phyloP scores from a whole-genome alignment of 148 eudicot genomes.

The Amaranthus palmeri region DNA sequence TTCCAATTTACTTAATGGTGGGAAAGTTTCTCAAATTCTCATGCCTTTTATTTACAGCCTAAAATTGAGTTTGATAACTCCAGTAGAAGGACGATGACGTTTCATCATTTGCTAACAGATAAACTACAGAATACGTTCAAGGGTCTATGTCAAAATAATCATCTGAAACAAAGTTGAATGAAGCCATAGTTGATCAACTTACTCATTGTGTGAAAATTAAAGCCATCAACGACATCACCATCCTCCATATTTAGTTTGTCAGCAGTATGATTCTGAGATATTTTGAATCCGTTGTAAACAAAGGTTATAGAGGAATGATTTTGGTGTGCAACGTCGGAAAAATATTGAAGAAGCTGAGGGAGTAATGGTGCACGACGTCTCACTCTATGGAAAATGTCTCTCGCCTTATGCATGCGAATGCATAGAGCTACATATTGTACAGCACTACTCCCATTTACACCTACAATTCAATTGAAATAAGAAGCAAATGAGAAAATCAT shows the following conservation, averaged over 20 bases:
- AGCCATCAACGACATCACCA: slow-evolving; percentile 1
- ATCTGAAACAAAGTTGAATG: neutral
- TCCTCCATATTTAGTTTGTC: neutral
- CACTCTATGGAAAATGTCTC: slow-evolving; percentile 15
- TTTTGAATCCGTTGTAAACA: neutral
- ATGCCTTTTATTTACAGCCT: too few relatives aligned
- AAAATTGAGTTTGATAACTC: too few relatives aligned
- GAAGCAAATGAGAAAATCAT: too few relatives aligned
- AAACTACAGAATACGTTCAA: neutral
- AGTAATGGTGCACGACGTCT: neutral
- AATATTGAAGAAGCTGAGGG: neutral
- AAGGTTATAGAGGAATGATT: neutral
- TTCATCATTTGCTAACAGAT: too few relatives aligned
- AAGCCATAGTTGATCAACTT: neutral
- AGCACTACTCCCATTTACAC: neutral
- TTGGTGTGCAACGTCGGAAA: neutral
- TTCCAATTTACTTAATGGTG: too few relatives aligned
- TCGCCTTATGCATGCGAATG: slow-evolving; percentile 12
- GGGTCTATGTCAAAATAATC: neutral
- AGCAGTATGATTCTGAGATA: neutral
- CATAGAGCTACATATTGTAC: slow-evolving; percentile 2
- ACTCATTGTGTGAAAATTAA: neutral
- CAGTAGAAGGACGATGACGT: too few relatives aligned
- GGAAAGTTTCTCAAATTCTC: too few relatives aligned
- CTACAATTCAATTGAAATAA: neutral